A percentile compares a stretch with the other conserved stretches of the same genome.
Conservation (phyloP, 352 stramenopile species). For the Vaucheria bursata region DNA sequence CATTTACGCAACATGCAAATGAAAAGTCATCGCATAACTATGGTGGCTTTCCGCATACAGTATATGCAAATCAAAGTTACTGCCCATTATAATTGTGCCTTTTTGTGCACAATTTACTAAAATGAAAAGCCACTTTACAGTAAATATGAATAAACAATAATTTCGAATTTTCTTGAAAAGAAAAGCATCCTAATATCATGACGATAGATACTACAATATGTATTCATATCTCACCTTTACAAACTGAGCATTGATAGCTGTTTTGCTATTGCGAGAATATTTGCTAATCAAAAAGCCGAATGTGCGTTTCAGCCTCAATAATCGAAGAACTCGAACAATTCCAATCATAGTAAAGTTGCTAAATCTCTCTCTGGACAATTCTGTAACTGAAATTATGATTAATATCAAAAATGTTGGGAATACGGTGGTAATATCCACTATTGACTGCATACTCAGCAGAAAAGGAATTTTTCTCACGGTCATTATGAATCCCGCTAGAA, state of each 20-base stretch:
- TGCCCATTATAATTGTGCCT: too few relatives aligned
- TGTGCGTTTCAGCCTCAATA: not conserved
- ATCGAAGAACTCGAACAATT: not conserved
- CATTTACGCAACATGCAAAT: too few relatives aligned
- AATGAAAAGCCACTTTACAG: too few relatives aligned
- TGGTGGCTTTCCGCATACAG: too few relatives aligned
- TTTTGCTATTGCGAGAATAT: not conserved
- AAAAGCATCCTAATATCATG: too few relatives aligned
- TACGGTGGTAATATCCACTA: constrained; percentile 33
- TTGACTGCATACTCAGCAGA: constrained; percentile 22
- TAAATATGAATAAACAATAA: too few relatives aligned
- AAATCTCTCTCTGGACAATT: not conserved
- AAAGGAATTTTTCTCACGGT: constrained; percentile 14
- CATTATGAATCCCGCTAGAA: constrained; percentile 21
- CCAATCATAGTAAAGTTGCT: not conserved
- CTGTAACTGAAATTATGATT: constrained; percentile 10
- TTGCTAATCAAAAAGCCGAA: not conserved
- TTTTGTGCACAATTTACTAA: too few relatives aligned
- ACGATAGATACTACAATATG: too few relatives aligned
- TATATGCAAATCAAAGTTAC: too few relatives aligned
- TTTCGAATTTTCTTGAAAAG: too few relatives aligned
- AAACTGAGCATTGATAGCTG: not conserved
- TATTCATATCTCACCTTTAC: too few relatives aligned
- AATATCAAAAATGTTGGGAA: constrained; percentile 24
- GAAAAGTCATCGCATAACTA: too few relatives aligned